phyloP scores from a whole-genome alignment of 169 alveolate genomes.

The Cryptosporidium viatorum region DNA sequence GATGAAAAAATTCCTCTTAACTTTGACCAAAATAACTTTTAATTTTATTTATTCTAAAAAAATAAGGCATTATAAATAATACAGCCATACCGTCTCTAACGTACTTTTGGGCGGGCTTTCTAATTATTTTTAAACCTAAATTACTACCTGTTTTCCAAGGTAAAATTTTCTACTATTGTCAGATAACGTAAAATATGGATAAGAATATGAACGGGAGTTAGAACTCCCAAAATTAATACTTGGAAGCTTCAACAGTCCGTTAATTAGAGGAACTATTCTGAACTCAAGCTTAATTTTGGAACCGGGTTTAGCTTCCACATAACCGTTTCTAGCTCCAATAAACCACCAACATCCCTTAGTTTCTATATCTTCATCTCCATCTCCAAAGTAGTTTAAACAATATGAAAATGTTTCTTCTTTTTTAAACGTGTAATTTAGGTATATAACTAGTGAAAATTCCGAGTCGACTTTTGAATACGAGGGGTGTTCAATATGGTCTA shows the following conservation, averaged over 20 bases:
- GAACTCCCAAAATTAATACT: constrained; percentile 5
- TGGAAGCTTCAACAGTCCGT: constrained; percentile 49
- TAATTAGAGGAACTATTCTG: constrained; percentile 43
- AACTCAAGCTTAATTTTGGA: constrained; percentile 34
- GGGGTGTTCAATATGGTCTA: constrained; percentile 20
- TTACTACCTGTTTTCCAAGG: constrained; percentile 56
- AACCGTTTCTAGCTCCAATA: constrained; percentile 58
- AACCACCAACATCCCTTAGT: constrained; percentile 56
- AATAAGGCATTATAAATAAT: background rate
- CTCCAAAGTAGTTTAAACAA: constrained; percentile 7
- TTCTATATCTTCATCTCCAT: background rate
- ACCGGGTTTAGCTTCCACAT: constrained; percentile 30
- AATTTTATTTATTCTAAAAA: constrained; percentile 8
- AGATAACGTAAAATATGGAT: background rate
- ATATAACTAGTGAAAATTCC: background rate
- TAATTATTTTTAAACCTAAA: background rate
- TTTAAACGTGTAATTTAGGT: constrained; percentile 3
- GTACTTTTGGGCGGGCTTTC: constrained; percentile 12
- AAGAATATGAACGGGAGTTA: background rate
- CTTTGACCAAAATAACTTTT: background rate
- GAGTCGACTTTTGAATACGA: constrained; percentile 26
- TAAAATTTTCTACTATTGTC: constrained; percentile 30
- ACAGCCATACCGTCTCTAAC: constrained; percentile 16
- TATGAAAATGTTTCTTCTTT: constrained; percentile 41
- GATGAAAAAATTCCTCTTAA: background rate